Conservation (phyloP, 2,329 filamentous ascomycete species). For the Lachnellula occidentalis region DNA sequence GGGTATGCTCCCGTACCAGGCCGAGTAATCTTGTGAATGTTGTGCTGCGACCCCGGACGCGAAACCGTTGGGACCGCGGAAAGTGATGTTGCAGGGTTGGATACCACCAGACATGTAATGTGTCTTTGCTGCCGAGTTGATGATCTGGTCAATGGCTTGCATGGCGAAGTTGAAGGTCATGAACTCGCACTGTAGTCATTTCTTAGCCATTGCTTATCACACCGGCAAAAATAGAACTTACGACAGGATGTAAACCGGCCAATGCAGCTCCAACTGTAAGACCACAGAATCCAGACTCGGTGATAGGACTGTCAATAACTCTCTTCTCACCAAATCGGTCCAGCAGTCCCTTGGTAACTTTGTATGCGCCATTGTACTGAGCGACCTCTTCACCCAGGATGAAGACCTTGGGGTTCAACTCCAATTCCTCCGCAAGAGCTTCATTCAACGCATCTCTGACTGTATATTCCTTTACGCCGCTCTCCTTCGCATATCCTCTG, state of each 20-base stretch:
- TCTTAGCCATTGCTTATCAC: conserved; percentile 14
- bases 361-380: conserved; percentile 99
- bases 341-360: conserved; percentile 95
- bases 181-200: conserved; percentile 74
- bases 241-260: conserved; percentile 87
- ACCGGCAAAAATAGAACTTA: conserved; percentile 45
- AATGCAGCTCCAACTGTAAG: conserved; percentile 91
- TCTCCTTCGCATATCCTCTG: conserved; percentile 32
- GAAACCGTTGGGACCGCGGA: conserved; percentile 98
- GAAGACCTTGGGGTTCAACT: conserved; percentile 91
- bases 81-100: conserved; percentile 99
- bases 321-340: conserved; percentile 97
- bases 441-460: conserved; percentile 97
- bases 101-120: conserved; percentile 99
- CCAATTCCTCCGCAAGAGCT: conserved; percentile 95
- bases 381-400: conserved; percentile 96
- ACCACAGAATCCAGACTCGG: conserved; percentile 91
- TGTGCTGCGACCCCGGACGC: conserved; percentile 91
- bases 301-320: conserved; percentile 98
- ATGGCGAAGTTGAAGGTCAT: conserved; percentile 99
- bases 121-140: conserved; percentile 98
- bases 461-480: conserved; percentile 81
- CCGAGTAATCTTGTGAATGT: conserved; percentile 98
- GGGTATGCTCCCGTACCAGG: conserved; percentile 98
- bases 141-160: conserved; percentile 99